Percentiles rank a stretch among this genome's conserved stretches.
phyloP scores from a whole-genome alignment of 2,329 filamentous ascomycete species.

The Elsinoe australis region DNA sequence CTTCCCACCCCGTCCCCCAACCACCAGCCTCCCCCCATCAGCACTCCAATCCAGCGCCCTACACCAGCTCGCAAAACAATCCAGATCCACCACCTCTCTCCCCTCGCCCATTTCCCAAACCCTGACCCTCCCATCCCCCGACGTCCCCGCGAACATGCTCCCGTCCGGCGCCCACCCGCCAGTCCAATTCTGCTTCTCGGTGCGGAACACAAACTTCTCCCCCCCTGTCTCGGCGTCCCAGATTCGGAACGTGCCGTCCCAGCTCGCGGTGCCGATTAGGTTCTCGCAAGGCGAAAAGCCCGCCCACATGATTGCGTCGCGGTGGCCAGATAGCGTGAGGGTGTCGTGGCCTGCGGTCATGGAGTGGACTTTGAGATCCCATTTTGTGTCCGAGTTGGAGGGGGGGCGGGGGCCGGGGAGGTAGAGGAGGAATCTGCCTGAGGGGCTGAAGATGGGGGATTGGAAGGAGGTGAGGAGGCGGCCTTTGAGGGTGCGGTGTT shows the following conservation, averaged over 20 bases:
- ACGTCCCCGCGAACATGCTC: constrained; percentile 18
- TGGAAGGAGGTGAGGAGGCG: neutral
- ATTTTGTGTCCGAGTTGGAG: neutral
- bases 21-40: neutral
- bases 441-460: neutral
- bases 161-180: constrained; percentile 20
- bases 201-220: constrained; percentile 17
- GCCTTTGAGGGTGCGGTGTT: neutral
- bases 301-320: constrained; percentile 22
- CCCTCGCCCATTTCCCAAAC: neutral
- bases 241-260: constrained; percentile 21
- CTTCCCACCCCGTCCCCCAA: neutral
- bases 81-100: neutral
- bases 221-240: constrained; percentile 20
- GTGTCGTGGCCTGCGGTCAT: neutral
- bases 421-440: neutral
- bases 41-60: neutral
- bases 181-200: constrained; percentile 20
- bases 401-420: neutral
- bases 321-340: constrained; percentile 17
- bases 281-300: constrained; percentile 20
- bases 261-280: constrained; percentile 21
- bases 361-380: neutral
- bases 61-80: neutral
- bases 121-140: neutral